A percentile compares a stretch with the other conserved stretches of the same genome.
Evolutionary conservation across 306 rosid species (phyloP).

Genomic region (Trifolium fragiferum): DNA sequence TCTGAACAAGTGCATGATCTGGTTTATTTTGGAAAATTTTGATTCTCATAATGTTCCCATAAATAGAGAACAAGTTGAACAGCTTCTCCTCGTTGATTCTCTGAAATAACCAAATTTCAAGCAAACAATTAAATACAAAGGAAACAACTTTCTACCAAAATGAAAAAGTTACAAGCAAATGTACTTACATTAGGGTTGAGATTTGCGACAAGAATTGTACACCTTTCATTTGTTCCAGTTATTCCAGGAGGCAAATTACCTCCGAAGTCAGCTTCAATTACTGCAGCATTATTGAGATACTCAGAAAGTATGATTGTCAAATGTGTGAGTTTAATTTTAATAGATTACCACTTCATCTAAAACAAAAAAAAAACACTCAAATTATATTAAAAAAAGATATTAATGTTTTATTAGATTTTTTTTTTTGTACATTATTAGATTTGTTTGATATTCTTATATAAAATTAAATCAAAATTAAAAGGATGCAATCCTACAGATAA

Average conservation of each 20-base stretch:
- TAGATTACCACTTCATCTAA: too few species aligned
- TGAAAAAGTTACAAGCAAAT: constrained; percentile 15
- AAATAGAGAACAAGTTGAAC: constrained; percentile 90
- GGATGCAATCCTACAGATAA: too few species aligned
- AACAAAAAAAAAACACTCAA: too few species aligned
- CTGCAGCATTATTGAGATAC: constrained; percentile 89
- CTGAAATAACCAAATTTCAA: constrained; percentile 57
- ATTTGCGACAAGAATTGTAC: constrained; percentile 90
- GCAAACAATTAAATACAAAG: neutral
- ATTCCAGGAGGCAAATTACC: constrained; percentile 96
- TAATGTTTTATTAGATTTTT: too few species aligned
- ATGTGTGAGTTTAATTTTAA: too few species aligned
- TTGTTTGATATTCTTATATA: too few species aligned
- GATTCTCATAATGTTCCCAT: constrained; percentile 91
- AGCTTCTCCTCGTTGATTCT: constrained; percentile 93
- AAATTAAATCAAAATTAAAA: too few species aligned
- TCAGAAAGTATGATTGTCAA: too few species aligned
- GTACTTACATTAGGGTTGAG: constrained; percentile 83
- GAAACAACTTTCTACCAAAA: neutral
- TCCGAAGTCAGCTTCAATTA: constrained; percentile 87
- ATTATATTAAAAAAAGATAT: too few species aligned
- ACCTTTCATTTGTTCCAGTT: constrained; percentile 93
- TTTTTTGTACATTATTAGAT: too few species aligned
- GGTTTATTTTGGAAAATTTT: constrained; percentile 93
- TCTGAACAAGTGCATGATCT: constrained; percentile 93